These are phyloP conservation scores for Chlorella sp. DNA, from an alignment of 139 green algal species.

Conservation along the genomic window DNA sequence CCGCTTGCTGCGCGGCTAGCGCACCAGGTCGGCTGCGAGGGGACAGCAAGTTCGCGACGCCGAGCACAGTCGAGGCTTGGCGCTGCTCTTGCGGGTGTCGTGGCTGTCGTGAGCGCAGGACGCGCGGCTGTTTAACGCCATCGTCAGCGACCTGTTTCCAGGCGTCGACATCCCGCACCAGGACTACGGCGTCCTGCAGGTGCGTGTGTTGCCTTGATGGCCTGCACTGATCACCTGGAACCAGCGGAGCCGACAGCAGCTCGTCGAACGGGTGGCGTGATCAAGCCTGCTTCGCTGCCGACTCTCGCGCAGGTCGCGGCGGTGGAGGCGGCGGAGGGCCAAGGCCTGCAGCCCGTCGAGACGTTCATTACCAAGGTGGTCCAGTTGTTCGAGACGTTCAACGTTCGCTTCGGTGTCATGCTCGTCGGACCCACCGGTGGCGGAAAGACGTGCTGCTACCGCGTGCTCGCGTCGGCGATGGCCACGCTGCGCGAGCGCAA, in stretches of 20 bases:
- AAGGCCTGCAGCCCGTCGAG: slow-evolving; percentile 19
- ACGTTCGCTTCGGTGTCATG: slow-evolving; percentile 81
- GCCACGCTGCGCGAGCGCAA: slow-evolving; percentile 29
- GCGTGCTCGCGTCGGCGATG: slow-evolving; percentile 41
- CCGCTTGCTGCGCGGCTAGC: too few species aligned
- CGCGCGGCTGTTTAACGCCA: slow-evolving; percentile 60
- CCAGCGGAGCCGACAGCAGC: too few species aligned
- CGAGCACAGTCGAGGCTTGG: too few species aligned
- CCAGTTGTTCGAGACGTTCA: slow-evolving; percentile 76
- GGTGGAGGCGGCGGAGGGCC: not conserved
- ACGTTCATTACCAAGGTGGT: slow-evolving; percentile 42
- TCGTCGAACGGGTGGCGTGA: too few species aligned
- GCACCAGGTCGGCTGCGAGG: too few species aligned
- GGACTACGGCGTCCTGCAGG: slow-evolving; percentile 7
- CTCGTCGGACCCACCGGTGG: slow-evolving; percentile 67
- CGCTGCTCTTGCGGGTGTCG: not conserved
- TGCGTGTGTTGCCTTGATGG: too few species aligned
- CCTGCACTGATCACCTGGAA: too few species aligned
- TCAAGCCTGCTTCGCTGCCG: too few species aligned
- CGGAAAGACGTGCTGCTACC: slow-evolving; percentile 64
- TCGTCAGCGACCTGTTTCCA: slow-evolving; percentile 78
- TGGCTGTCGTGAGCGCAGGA: slow-evolving; percentile 38
- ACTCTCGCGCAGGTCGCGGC: slow-evolving; percentile 1
- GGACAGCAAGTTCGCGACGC: too few species aligned
- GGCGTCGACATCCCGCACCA: slow-evolving; percentile 28